Base-by-base conservation (phyloP, 495 filamentous ascomycete genomes). In the Parathielavia appendiculata region DNA sequence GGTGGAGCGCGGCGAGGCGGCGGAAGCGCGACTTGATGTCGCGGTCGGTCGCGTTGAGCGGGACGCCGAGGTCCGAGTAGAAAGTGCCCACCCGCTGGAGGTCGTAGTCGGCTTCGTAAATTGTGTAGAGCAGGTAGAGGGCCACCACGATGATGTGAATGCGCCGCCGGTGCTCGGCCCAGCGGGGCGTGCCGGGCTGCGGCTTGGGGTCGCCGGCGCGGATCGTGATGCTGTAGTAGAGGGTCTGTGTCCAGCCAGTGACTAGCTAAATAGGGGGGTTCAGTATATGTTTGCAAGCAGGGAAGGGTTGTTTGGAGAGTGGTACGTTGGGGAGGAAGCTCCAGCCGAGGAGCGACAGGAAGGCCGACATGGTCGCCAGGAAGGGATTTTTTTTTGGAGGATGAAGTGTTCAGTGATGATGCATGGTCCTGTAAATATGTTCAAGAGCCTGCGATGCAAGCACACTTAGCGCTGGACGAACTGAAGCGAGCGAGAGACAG, bases 191-290 rank as follows among this genome's bases (percentile, higher is more conserved):
- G 56, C 88, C 86, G 0, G 88, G 91, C 38, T 79, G 75, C 1
- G 93, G 93, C 43, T 83, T 85, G 20, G 85, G 88, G 59, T 95
- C 87, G 62, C 93, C 93, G 30, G 91, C 93, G 62, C 93, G 92
- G 64, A 96, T 92, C 17, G 89, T 88, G 61, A 97, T 76, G 67
- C 86, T 77, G 78, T 97, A 98, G 76, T 89, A 96, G 61, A 95
- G 70, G 47, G 77, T 80, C 63, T 97, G 90, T 12, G 90, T 62
- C 75, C 87, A 89, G 60, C 84, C 83, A 54, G 90, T 92, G 20
- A 83, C 87, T 66, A 95, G 81, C 87, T 92, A 65, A 22, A n/a
- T 3, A 10, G 26, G 9, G 20, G 41, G 14, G 47, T 12, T 52
- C 2, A 38, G 50, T 39, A 17, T 32, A 36, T n/a, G 9, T 17